Conservation (phyloP, 257 asterid genomes). For the Fraxinus pennsylvanica region DNA sequence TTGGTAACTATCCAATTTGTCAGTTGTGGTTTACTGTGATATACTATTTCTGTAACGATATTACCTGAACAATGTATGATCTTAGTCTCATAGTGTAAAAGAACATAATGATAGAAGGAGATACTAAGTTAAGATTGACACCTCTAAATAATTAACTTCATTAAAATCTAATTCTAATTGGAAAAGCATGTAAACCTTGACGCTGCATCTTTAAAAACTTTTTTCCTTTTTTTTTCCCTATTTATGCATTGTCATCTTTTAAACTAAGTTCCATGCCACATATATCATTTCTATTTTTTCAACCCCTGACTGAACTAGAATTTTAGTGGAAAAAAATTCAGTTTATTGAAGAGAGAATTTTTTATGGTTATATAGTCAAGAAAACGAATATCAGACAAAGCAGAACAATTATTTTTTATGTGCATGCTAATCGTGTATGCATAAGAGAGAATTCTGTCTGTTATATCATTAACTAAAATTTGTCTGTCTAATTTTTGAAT, state of each 20-base stretch:
- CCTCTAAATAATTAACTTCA: neutral
- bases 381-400: neutral
- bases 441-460: neutral
- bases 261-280: neutral
- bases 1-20: conserved; percentile 41
- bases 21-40: conserved; percentile 13
- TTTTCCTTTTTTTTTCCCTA: neutral
- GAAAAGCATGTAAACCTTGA: neutral
- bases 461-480: neutral
- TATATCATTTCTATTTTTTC: no score
- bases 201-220: neutral
- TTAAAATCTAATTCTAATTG: conserved; percentile 10
- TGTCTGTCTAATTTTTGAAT: neutral
- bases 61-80: conserved; percentile 4
- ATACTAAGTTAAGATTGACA: neutral
- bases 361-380: neutral
- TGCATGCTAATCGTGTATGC: neutral
- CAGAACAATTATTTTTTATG: neutral
- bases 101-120: neutral
- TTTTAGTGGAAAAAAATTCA: neutral
- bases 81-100: neutral
- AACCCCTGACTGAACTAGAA: neutral
- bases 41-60: conserved; percentile 2
- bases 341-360: neutral
- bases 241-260: conserved; percentile 5